Evolutionary conservation across 805 yeast genomes (phyloP).

Genomic region (Saccharomycopsis selenospora): DNA sequence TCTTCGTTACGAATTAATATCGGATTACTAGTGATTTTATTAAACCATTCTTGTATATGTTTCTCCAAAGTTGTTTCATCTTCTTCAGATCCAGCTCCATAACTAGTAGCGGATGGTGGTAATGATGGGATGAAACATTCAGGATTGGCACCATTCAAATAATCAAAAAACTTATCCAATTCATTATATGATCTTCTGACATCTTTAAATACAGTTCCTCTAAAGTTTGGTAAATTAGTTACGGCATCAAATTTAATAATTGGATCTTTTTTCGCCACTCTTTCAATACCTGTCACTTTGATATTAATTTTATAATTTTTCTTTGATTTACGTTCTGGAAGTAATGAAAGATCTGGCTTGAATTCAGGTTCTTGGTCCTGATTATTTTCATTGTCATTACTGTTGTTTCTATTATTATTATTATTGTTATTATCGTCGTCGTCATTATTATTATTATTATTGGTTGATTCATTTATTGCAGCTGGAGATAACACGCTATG

Average conservation of each 20-base stretch:
- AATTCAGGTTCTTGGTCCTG: conserved; percentile 14
- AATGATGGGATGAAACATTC: conserved; percentile 91
- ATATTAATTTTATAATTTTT: conserved; percentile 40
- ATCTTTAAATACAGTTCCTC: conserved; percentile 63
- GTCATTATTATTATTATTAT: conserved; percentile 4
- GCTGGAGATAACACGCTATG: too few species aligned
- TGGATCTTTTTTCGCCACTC: conserved; percentile 61
- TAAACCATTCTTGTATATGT: conserved; percentile 81
- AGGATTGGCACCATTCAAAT: conserved; percentile 70
- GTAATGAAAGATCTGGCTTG: conserved; percentile 15
- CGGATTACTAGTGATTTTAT: conserved; percentile 65
- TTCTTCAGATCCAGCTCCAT: conserved; percentile 79
- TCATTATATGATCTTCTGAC: conserved; percentile 78
- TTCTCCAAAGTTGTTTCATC: conserved; percentile 50
- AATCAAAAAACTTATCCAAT: conserved; percentile 65
- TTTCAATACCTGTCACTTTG: conserved; percentile 63
- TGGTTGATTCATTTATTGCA: neutral
- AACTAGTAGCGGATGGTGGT: conserved; percentile 68
- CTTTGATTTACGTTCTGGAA: conserved; percentile 25
- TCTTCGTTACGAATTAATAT: conserved; percentile 84
- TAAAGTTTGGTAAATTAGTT: conserved; percentile 66
- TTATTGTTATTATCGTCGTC: neutral
- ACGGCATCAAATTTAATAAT: conserved; percentile 59
- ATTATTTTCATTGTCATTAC: neutral
- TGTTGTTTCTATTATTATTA: neutral